phyloP scores from a whole-genome alignment of 1,139 yeast species.

The Scheffersomyces segobiensis region DNA sequence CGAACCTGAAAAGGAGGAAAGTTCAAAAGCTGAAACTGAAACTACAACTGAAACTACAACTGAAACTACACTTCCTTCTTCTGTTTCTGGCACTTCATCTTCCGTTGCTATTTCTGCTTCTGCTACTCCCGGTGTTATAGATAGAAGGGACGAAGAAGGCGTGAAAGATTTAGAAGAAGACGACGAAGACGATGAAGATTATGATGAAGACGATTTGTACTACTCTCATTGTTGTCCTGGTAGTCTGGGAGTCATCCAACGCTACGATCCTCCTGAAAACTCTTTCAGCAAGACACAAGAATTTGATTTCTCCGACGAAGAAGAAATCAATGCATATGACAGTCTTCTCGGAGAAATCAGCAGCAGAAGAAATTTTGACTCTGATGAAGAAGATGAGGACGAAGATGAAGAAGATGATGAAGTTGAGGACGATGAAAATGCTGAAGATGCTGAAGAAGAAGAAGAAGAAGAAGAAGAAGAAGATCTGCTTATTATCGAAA shows the following conservation, averaged over 20 bases:
- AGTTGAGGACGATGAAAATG: constrained; percentile 1
- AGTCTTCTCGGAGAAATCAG: background rate
- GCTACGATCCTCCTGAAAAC: constrained; percentile 1
- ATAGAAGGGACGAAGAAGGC: constrained; percentile 1
- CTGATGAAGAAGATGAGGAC: constrained; percentile 2
- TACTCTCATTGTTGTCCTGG: constrained; percentile 10
- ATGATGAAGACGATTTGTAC: constrained; percentile 10
- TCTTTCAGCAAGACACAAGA: constrained; percentile 5
- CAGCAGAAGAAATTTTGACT: background rate
- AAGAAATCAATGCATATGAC: background rate
- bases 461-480: constrained; percentile 2
- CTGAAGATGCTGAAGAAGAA: constrained; percentile 1
- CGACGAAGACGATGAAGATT: constrained; percentile 8
- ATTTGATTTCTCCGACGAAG: constrained; percentile 1
- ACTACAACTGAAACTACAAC: background rate
- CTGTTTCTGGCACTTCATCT: background rate
- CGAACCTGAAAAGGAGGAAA: background rate
- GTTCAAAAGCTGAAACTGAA: background rate
- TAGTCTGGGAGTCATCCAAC: constrained; percentile 7
- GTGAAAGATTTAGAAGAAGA: constrained; percentile 8
- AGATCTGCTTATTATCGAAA: background rate
- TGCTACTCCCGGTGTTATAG: background rate
- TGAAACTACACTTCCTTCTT: background rate
- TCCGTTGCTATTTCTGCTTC: background rate
- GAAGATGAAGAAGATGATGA: constrained; percentile 7